These are phyloP conservation scores for Trifolium fragiferum DNA, from an alignment of 306 rosid genomes.

Conservation along the genomic window DNA sequence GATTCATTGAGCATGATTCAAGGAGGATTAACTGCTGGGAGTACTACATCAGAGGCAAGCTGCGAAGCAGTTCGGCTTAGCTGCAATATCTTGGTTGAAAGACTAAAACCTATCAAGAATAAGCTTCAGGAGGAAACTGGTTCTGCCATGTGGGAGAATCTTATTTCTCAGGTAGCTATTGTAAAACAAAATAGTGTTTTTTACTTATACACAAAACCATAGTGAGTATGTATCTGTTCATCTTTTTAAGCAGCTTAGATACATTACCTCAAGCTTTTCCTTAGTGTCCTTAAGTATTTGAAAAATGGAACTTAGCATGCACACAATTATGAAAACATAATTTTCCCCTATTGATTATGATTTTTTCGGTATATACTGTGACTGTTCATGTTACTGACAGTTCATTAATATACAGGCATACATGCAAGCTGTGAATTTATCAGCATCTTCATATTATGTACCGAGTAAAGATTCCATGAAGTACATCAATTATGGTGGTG, in stretches of 20 bases:
- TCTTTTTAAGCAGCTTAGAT: too few species aligned
- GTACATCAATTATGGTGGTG: constrained; percentile 84
- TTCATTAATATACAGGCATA: constrained; percentile 60
- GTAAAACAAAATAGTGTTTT: neutral
- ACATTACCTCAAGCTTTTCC: too few species aligned
- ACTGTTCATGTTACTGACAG: constrained; percentile 25
- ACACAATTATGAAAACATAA: too few species aligned
- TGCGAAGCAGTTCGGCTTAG: constrained; percentile 80
- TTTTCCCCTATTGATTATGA: too few species aligned
- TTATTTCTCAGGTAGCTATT: constrained; percentile 63
- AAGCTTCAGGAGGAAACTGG: constrained; percentile 57
- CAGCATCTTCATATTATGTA: constrained; percentile 63
- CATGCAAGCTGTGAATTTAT: constrained; percentile 62
- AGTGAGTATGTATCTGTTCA: too few species aligned
- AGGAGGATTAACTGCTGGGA: constrained; percentile 84
- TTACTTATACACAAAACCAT: too few species aligned
- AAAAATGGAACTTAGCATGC: too few species aligned
- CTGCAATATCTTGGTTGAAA: constrained; percentile 77
- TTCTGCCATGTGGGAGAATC: constrained; percentile 71
- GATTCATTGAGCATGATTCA: constrained; percentile 78
- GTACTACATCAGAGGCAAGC: constrained; percentile 92
- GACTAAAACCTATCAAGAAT: constrained; percentile 64
- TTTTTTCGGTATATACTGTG: too few species aligned
- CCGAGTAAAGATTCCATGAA: constrained; percentile 50
- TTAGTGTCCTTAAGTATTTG: too few species aligned